Conservation (phyloP, 768 basidiomycete genomes). For the Leucosporidium creatinivorum region DNA sequence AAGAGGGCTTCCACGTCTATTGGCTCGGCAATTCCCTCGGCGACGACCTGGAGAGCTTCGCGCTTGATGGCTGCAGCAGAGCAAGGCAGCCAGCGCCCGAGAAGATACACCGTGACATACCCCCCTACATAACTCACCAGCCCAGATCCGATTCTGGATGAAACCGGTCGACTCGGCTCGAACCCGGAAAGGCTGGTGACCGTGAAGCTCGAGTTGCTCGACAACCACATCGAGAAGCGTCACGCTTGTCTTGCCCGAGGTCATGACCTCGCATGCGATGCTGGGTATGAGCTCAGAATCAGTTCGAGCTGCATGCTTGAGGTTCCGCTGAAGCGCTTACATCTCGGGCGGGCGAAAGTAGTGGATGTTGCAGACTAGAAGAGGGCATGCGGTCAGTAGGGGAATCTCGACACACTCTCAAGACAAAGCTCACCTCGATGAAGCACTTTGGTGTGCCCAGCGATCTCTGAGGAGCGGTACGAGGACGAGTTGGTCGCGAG, state of each 20-base stretch:
- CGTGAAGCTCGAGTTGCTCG: constrained; percentile 6
- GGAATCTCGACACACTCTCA: neutral
- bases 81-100: too few species aligned
- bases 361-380: constrained; percentile 12
- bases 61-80: constrained; percentile 14
- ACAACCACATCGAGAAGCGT: constrained; percentile 2
- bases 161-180: constrained; percentile 10
- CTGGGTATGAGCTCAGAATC: neutral
- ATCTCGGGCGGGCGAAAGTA: constrained; percentile 12
- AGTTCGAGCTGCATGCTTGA: neutral
- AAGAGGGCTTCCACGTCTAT: constrained; percentile 2
- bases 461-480: constrained; percentile 4
- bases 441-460: neutral
- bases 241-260: constrained; percentile 1
- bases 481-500: constrained; percentile 12
- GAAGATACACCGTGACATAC: neutral
- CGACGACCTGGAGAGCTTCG: constrained; percentile 10
- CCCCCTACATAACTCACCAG: neutral
- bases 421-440: constrained; percentile 4
- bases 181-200: constrained; percentile 6
- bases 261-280: constrained; percentile 7
- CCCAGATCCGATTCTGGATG: constrained; percentile 1
- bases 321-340: constrained; percentile 3
- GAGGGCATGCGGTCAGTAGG: neutral
- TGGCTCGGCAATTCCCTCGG: constrained; percentile 4